Percentiles rank a stretch among this genome's conserved stretches.
These are phyloP conservation scores for Sanghuangporus baumii DNA, from an alignment of 1,284 basidiomycete genomes.

Conservation along the genomic window DNA sequence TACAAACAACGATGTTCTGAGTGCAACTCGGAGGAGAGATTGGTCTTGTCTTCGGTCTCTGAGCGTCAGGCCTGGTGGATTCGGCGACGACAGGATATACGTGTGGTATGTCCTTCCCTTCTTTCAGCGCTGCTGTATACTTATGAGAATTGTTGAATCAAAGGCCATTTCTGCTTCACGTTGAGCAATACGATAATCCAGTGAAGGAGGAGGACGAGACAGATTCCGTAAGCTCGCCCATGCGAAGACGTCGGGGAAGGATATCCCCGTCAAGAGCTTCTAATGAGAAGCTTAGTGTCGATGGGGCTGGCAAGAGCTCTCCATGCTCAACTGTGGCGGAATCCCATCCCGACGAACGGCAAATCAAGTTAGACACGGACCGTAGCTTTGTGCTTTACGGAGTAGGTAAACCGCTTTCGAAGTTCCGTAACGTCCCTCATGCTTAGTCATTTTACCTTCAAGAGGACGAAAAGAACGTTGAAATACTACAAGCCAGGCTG, in stretches of 20 bases:
- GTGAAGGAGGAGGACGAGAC: conserved; percentile 2
- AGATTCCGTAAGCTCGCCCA: neutral
- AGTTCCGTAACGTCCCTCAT: conserved; percentile 21
- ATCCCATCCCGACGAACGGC: conserved; percentile 73
- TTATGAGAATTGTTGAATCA: neutral
- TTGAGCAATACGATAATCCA: neutral
- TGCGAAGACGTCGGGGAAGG: neutral
- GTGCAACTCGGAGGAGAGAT: conserved; percentile 22
- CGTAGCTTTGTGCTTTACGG: conserved; percentile 88
- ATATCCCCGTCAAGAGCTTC: neutral
- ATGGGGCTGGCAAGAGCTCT: conserved; percentile 14
- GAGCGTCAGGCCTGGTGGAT: conserved; percentile 57
- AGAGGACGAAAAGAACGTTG: conserved; percentile 32
- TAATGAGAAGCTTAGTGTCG: neutral
- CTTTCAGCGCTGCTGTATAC: neutral
- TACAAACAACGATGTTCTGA: neutral
- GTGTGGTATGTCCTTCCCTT: conserved; percentile 44
- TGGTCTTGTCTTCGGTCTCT: conserved; percentile 45
- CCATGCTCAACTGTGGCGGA: conserved; percentile 12
- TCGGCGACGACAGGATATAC: conserved; percentile 45
- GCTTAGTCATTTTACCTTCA: neutral
- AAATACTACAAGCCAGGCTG: conserved; percentile 58
- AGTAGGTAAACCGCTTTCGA: conserved; percentile 52
- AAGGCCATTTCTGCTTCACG: conserved; percentile 21
- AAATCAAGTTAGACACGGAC: conserved; percentile 82